Evolutionary conservation across 495 filamentous ascomycete species (phyloP).

Genomic region (Penicillium macrosclerotiorum): DNA sequence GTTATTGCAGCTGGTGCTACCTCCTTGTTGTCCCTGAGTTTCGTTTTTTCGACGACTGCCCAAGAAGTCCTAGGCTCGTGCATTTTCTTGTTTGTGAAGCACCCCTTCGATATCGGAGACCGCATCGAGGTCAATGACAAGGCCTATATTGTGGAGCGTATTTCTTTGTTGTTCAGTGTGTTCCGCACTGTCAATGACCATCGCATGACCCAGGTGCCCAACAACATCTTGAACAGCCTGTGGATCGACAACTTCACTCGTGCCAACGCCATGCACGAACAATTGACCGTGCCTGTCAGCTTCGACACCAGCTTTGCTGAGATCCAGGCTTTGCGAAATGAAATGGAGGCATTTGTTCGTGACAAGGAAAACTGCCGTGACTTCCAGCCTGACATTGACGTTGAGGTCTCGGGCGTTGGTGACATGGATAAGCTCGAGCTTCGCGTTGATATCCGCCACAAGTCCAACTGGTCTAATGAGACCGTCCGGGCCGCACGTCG

Average conservation of each 20-base stretch:
- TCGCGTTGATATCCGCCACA: conserved; percentile 81
- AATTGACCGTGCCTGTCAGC: conserved; percentile 70
- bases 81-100: conserved; percentile 98
- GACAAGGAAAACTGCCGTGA: conserved; percentile 85
- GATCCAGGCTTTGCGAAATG: conserved; percentile 73
- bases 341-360: conserved; percentile 82
- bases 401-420: conserved; percentile 75
- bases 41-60: conserved; percentile 85
- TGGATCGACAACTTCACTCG: conserved; percentile 94
- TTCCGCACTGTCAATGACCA: conserved; percentile 80
- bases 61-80: conserved; percentile 95
- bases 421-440: conserved; percentile 88
- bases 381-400: conserved; percentile 79
- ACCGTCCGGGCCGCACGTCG: conserved; percentile 75
- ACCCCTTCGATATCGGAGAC: conserved; percentile 90
- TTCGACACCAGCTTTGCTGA: conserved; percentile 89
- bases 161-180: conserved; percentile 90
- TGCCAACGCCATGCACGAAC: conserved; percentile 88
- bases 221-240: conserved; percentile 82
- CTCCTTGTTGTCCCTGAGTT: conserved; percentile 88
- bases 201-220: conserved; percentile 85
- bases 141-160: conserved; percentile 83
- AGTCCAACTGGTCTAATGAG: conserved; percentile 96
- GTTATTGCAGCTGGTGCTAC: conserved; percentile 94
- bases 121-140: conserved; percentile 76